Evolutionary conservation across 768 basidiomycete species (phyloP).

Genomic region (Pleurotus tuoliensis): DNA sequence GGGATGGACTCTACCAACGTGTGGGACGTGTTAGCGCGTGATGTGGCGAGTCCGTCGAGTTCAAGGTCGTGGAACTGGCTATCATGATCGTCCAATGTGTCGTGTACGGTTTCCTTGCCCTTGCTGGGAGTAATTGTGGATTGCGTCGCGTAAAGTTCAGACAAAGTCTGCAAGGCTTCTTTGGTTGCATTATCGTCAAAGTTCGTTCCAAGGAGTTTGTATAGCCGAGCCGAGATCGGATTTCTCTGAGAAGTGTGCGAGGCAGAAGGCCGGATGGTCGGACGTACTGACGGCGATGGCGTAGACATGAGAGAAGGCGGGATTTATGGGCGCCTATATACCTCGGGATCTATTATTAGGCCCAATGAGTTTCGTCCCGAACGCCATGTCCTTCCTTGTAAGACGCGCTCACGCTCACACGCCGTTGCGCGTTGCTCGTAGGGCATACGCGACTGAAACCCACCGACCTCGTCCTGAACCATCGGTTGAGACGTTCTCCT

Average conservation of each 20-base stretch:
- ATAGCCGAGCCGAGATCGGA: constrained; percentile 82
- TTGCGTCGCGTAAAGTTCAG: constrained; percentile 61
- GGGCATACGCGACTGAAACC: neutral
- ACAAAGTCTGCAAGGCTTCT: constrained; percentile 81
- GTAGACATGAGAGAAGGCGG: neutral
- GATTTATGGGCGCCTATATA: neutral
- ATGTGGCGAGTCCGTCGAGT: constrained; percentile 7
- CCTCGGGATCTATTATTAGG: neutral
- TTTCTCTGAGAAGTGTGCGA: constrained; percentile 29
- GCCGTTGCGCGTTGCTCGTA: neutral
- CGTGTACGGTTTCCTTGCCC: constrained; percentile 27
- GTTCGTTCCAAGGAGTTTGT: constrained; percentile 82
- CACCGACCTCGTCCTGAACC: constrained; percentile 2
- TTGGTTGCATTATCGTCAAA: constrained; percentile 74
- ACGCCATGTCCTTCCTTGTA: too few relatives aligned
- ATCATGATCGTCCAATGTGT: constrained; percentile 28
- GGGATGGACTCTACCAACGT: constrained; percentile 32
- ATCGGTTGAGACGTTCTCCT: constrained; percentile 1
- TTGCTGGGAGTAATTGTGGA: constrained; percentile 16
- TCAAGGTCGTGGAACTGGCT: constrained; percentile 22
- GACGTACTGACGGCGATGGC: constrained; percentile 7
- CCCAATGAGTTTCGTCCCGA: too few relatives aligned
- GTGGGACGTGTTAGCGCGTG: constrained; percentile 7
- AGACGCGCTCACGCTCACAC: neutral
- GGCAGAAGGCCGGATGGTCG: constrained; percentile 17